Evolutionary conservation across 257 asterid species (phyloP).

Genomic region (Solanum paucissectum): DNA sequence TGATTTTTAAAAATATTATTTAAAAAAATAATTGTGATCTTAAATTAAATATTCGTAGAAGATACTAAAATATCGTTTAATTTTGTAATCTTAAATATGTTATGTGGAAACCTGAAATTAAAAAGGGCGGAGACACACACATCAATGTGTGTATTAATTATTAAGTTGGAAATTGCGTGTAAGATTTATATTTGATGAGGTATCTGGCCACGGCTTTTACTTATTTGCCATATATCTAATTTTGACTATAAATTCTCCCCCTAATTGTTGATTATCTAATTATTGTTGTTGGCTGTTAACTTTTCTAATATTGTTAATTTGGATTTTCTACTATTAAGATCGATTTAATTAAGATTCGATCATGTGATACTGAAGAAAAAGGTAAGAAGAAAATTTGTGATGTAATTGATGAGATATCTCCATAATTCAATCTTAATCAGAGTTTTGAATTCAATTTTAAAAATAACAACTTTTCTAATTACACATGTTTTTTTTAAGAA

Average conservation of each 20-base stretch:
- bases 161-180: not conserved
- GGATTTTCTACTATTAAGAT: not conserved
- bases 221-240: not conserved
- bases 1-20: not conserved
- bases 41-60: not conserved
- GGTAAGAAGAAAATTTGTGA: not conserved
- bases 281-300: not conserved
- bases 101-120: fast-evolving
- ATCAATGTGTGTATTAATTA: not conserved
- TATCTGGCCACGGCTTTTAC: not conserved
- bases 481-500: not conserved
- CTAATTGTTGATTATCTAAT: not conserved
- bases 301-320: not conserved
- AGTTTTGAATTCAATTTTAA: not conserved
- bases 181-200: not conserved
- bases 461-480: not conserved
- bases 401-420: not conserved
- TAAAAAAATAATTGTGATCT: not conserved
- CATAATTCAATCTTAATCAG: not conserved
- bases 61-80: fast-evolving
- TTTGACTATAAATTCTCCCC: not conserved
- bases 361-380: not conserved
- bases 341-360: not conserved
- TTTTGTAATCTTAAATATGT: fast-evolving
- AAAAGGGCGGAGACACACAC: not conserved